Conservation (phyloP, 371 early-diverging fungal species). For the Chytridiales sp. region DNA sequence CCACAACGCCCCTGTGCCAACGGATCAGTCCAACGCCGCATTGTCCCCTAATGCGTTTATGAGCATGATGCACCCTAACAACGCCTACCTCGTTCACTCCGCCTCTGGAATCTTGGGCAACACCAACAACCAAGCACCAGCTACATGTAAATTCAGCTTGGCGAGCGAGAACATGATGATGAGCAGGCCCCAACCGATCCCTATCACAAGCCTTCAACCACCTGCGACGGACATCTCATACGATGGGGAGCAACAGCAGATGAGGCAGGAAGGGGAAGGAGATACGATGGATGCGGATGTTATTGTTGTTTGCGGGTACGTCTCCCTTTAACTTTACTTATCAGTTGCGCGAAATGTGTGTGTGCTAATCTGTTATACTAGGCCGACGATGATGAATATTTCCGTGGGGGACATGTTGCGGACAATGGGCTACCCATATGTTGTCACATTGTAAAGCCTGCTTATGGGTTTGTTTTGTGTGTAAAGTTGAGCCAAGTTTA, state of each 20-base stretch:
- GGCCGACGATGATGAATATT: constrained; percentile 26
- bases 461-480: too few species aligned
- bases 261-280: not conserved
- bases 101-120: too few species aligned
- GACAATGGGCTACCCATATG: constrained; percentile 16
- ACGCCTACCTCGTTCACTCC: too few species aligned
- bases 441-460: constrained; percentile 16
- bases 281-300: not conserved
- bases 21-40: too few species aligned
- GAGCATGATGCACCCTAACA: too few species aligned
- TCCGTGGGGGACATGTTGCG: constrained; percentile 19
- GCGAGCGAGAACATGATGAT: not conserved
- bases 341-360: not conserved
- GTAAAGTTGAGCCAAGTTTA: too few species aligned
- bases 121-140: too few species aligned
- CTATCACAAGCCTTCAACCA: too few species aligned
- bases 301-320: constrained; percentile 30
- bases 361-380: not conserved
- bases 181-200: not conserved
- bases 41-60: too few species aligned
- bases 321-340: not conserved
- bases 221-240: not conserved
- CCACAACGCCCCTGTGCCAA: too few species aligned
- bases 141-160: too few species aligned
- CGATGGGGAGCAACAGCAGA: not conserved